Conservation (phyloP, 306 rosid genomes). For the Vigna unguiculata region DNA sequence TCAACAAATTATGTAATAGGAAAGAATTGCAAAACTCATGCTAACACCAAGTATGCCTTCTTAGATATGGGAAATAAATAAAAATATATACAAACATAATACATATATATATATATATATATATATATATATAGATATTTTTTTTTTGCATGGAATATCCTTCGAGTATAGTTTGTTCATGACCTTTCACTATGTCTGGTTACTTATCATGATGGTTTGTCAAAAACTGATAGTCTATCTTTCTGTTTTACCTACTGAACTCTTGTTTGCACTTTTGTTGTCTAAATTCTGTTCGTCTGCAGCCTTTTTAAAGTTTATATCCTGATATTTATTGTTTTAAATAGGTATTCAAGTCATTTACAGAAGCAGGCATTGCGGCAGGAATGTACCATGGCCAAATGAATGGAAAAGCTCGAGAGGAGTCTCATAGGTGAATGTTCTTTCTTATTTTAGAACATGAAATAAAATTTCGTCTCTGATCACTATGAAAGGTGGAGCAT, state of each 20-base stretch:
- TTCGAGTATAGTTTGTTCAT: constrained; percentile 3
- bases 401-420: constrained; percentile 72
- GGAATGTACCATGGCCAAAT: constrained; percentile 89
- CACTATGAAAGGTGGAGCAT: constrained; percentile 36
- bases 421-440: constrained; percentile 78
- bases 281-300: constrained; percentile 32
- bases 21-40: background rate
- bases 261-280: constrained; percentile 26
- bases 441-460: constrained; percentile 43
- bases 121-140: too few species aligned
- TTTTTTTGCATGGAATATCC: constrained; percentile 1
- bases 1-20: background rate
- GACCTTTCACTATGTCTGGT: constrained; percentile 14
- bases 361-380: constrained; percentile 68
- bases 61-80: background rate
- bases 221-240: constrained; percentile 24
- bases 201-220: constrained; percentile 20
- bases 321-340: constrained; percentile 43
- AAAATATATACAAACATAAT: too few species aligned
- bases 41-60: constrained; percentile 5
- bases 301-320: constrained; percentile 22
- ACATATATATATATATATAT: too few species aligned
- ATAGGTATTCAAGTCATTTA: constrained; percentile 70
- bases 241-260: constrained; percentile 4
- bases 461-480: constrained; percentile 31